Percentiles rank a stretch among this genome's conserved stretches.
These are phyloP conservation scores for Boletus insuetus DNA, from an alignment of 768 basidiomycete genomes.

Conservation along the genomic window DNA sequence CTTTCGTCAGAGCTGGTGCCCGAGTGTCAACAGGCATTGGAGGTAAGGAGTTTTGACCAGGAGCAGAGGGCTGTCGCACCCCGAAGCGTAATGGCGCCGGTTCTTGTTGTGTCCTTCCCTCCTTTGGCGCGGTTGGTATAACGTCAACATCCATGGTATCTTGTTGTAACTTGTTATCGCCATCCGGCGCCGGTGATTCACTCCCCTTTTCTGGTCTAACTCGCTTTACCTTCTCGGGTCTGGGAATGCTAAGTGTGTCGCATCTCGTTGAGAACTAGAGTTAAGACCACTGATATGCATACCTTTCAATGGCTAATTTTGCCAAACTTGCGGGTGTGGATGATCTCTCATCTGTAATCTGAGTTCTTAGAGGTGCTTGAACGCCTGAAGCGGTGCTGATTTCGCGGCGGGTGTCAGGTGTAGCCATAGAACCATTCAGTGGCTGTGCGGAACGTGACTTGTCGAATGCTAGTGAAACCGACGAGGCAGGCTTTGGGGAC, in stretches of 20 bases:
- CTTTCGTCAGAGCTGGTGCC: constrained; percentile 14
- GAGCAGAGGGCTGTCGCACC: constrained; percentile 12
- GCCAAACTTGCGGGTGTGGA: constrained; percentile 36
- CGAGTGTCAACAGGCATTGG: constrained; percentile 17
- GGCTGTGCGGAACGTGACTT: constrained; percentile 33
- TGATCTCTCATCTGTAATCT: constrained; percentile 29
- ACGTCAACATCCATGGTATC: constrained; percentile 39
- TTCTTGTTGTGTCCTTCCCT: constrained; percentile 29
- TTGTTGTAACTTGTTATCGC: constrained; percentile 24
- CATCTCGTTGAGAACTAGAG: constrained; percentile 4
- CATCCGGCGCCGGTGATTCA: constrained; percentile 36
- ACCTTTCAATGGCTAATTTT: constrained; percentile 70
- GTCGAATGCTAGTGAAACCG: constrained; percentile 33
- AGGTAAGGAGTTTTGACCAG: constrained; percentile 14
- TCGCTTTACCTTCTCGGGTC: constrained; percentile 78
- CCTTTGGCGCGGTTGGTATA: constrained; percentile 18
- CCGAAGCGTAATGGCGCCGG: constrained; percentile 18
- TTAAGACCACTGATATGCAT: constrained; percentile 9
- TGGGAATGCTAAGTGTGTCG: constrained; percentile 51
- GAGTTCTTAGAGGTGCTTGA: constrained; percentile 50
- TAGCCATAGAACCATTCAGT: constrained; percentile 39
- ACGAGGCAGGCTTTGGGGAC: constrained; percentile 26
- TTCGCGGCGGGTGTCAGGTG: constrained; percentile 39
- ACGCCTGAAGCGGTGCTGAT: constrained; percentile 26
- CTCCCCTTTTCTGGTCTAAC: constrained; percentile 39